Conservation (phyloP, 352 stramenopile species). For the Pythium plurisporium region DNA sequence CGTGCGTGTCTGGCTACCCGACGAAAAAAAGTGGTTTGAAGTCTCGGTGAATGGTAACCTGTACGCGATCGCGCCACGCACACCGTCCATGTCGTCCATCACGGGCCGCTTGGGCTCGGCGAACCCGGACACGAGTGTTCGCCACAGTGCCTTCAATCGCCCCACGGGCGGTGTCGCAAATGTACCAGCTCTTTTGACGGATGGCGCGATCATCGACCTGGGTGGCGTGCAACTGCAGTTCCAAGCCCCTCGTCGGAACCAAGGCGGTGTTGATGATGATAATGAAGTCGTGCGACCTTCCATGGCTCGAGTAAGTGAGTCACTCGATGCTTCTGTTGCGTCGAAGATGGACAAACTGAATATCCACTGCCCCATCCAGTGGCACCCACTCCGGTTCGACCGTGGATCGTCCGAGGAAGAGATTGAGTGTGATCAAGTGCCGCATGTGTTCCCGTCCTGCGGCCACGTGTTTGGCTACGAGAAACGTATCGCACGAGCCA, state of each 20-base stretch:
- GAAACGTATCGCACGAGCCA: conserved; percentile 49
- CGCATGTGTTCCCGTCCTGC: conserved; percentile 71
- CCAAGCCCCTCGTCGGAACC: conserved; percentile 34
- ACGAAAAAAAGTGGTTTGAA: conserved; percentile 72
- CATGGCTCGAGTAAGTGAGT: conserved; percentile 10
- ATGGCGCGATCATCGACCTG: conserved; percentile 73
- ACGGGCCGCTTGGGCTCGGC: conserved; percentile 4
- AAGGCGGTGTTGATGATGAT: not conserved
- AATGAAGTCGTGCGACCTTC: conserved; percentile 16
- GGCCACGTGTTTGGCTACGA: conserved; percentile 82
- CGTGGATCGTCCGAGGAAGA: conserved; percentile 33
- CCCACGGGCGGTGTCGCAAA: conserved; percentile 34
- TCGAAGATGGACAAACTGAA: conserved; percentile 67
- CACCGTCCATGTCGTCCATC: conserved; percentile 17
- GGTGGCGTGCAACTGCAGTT: conserved; percentile 78
- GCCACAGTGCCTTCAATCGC: conserved; percentile 67
- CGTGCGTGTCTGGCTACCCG: conserved; percentile 70
- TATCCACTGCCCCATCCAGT: conserved; percentile 72
- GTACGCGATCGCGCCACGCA: conserved; percentile 55
- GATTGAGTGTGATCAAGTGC: conserved; percentile 48
- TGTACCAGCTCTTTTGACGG: conserved; percentile 44
- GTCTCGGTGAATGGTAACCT: conserved; percentile 76
- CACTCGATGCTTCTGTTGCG: conserved; percentile 37
- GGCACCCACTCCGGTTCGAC: conserved; percentile 63
- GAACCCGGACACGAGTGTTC: conserved; percentile 22